phyloP scores from a whole-genome alignment of 768 basidiomycete genomes.

The Rhizopogon sp. region DNA sequence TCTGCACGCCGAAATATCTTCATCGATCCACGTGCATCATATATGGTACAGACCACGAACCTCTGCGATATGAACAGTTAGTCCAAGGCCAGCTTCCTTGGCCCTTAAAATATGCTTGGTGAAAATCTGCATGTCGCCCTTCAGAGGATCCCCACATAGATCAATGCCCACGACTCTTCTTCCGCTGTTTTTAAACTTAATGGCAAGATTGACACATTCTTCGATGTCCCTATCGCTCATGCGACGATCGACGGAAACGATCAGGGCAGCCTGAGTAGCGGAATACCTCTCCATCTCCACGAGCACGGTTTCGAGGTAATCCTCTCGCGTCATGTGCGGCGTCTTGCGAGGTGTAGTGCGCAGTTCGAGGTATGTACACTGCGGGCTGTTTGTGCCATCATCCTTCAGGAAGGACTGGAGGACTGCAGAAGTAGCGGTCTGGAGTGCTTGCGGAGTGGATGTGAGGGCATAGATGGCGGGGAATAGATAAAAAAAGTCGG shows the following conservation, averaged over 20 bases:
- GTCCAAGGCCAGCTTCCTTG: constrained; percentile 53
- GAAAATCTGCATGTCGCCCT: constrained; percentile 53
- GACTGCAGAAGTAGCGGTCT: constrained; percentile 57
- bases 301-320: constrained; percentile 65
- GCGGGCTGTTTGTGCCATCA: constrained; percentile 23
- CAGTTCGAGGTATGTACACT: constrained; percentile 76
- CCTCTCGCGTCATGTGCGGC: constrained; percentile 46
- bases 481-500: constrained; percentile 73
- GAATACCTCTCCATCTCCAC: constrained; percentile 58
- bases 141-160: constrained; percentile 70
- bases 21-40: not conserved
- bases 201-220: constrained; percentile 57
- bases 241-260: constrained; percentile 71
- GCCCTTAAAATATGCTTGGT: constrained; percentile 47
- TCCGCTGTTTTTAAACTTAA: constrained; percentile 48
- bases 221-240: constrained; percentile 48
- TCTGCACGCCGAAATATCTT: too few relatives aligned
- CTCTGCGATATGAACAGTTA: constrained; percentile 87
- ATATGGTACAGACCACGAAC: constrained; percentile 29
- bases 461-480: constrained; percentile 78
- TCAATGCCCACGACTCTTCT: constrained; percentile 73
- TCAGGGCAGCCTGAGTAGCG: constrained; percentile 46
- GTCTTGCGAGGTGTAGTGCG: constrained; percentile 73
- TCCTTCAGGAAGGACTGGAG: constrained; percentile 52
- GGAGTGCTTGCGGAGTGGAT: constrained; percentile 50